These are phyloP conservation scores for Salmacisia buchloeana DNA, from an alignment of 1,284 basidiomycete species.

Conservation along the genomic window DNA sequence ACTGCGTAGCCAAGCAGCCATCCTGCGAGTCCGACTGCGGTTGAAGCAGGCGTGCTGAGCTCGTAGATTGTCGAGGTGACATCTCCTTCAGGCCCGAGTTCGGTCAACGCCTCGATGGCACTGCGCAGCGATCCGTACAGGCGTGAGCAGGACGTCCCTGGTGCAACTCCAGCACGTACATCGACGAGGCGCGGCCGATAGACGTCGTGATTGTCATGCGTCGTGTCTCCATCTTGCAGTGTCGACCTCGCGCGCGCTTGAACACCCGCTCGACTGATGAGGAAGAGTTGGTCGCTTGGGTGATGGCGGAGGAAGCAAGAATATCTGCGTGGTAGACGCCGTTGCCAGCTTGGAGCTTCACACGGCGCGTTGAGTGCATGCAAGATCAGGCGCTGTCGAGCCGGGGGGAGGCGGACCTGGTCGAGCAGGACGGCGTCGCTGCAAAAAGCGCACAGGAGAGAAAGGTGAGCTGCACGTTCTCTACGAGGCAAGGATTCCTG, in stretches of 20 bases:
- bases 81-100: not conserved
- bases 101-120: no score
- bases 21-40: not conserved
- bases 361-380: not conserved
- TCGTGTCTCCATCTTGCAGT: no score
- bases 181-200: no score
- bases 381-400: not conserved
- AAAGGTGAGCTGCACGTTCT: not conserved
- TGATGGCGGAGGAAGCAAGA: not conserved
- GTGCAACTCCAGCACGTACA: no score
- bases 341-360: not conserved
- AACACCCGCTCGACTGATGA: no score
- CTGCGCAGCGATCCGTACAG: no score
- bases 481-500: not conserved
- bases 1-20: not conserved
- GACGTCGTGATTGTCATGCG: no score
- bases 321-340: not conserved
- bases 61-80: not conserved
- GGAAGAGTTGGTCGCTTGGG: not conserved
- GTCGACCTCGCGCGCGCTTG: no score
- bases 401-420: not conserved
- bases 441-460: not conserved
- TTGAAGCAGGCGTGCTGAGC: not conserved
- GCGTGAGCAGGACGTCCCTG: no score
- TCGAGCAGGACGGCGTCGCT: conserved; percentile 2